A percentile compares a stretch with the other conserved stretches of the same genome.
phyloP scores from a whole-genome alignment of 768 basidiomycete genomes.

The Cystofilobasidium ferigula region DNA sequence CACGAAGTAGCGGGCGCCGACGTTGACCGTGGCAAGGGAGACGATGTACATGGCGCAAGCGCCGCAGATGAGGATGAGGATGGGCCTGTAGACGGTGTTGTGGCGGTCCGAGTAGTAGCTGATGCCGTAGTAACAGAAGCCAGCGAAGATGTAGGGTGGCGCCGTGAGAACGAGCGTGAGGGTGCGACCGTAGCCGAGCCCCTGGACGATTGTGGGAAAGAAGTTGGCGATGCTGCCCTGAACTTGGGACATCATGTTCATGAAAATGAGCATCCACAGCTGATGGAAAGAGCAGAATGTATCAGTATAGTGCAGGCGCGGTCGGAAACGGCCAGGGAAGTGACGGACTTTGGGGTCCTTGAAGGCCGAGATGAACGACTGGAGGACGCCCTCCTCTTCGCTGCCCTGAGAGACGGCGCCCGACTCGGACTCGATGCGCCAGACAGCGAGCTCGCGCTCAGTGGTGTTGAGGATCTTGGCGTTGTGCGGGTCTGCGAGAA shows the following conservation, averaged over 20 bases:
- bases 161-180: conserved; percentile 30
- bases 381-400: not conserved
- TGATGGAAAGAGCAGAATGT: not conserved
- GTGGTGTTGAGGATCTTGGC: conserved; percentile 24
- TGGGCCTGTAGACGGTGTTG: conserved; percentile 29
- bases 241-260: conserved; percentile 7
- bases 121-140: conserved; percentile 28
- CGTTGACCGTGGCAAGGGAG: conserved; percentile 28
- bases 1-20: conserved; percentile 32
- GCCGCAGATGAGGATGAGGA: conserved; percentile 28
- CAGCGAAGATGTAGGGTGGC: conserved; percentile 24
- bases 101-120: conserved; percentile 27
- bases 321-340: conserved; percentile 9
- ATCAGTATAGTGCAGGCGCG: not conserved
- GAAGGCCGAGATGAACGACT: not conserved
- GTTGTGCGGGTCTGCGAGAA: conserved; percentile 28
- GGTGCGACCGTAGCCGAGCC: conserved; percentile 31
- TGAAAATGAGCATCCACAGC: conserved; percentile 3
- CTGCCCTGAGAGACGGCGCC: conserved; percentile 26
- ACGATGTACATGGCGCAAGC: conserved; percentile 31
- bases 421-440: conserved; percentile 28
- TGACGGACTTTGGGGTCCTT: conserved; percentile 27
- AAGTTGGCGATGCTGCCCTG: conserved; percentile 18
- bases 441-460: conserved; percentile 29
- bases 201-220: conserved; percentile 29